These are phyloP conservation scores for Delonix regia DNA, from an alignment of 306 rosid genomes.

Conservation along the genomic window DNA sequence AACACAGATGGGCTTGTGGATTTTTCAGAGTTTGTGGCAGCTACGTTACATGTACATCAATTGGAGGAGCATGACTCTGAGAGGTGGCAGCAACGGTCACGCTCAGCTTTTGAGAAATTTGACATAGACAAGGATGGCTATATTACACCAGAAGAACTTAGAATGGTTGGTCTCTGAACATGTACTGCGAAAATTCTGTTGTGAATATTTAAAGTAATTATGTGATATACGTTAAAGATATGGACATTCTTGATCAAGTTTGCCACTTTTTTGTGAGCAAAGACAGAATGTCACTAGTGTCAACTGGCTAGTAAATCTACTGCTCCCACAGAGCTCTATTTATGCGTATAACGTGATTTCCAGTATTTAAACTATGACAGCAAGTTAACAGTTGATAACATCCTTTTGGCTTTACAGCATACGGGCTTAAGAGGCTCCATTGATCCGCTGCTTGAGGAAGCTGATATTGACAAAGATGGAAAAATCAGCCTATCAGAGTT, in stretches of 20 bases:
- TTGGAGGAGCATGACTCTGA: slow-evolving; percentile 92
- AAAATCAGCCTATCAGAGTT: slow-evolving; percentile 87
- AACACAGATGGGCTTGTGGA: slow-evolving; percentile 98
- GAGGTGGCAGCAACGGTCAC: slow-evolving; percentile 84
- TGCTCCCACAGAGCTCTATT: neutral
- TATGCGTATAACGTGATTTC: neutral
- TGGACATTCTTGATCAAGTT: slow-evolving; percentile 36
- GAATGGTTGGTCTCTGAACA: slow-evolving; percentile 69
- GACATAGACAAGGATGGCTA: slow-evolving; percentile 88
- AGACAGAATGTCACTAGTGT: neutral
- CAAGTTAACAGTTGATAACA: slow-evolving; percentile 31
- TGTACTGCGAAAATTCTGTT: neutral
- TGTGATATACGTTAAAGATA: neutral
- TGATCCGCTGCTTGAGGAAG: slow-evolving; percentile 93
- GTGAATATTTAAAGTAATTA: neutral
- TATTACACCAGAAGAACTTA: slow-evolving; percentile 92
- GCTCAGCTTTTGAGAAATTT: slow-evolving; percentile 87
- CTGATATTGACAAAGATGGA: slow-evolving; percentile 92
- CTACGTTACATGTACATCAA: slow-evolving; percentile 91
- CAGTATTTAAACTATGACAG: neutral
- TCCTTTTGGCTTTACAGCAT: slow-evolving; percentile 56
- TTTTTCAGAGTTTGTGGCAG: slow-evolving; percentile 92
- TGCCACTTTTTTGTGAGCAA: neutral
- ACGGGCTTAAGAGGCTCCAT: slow-evolving; percentile 83
- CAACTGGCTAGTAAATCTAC: neutral